Evolutionary conservation across 2,329 filamentous ascomycete species (phyloP).

Genomic region (Xenoacremonium recifei): DNA sequence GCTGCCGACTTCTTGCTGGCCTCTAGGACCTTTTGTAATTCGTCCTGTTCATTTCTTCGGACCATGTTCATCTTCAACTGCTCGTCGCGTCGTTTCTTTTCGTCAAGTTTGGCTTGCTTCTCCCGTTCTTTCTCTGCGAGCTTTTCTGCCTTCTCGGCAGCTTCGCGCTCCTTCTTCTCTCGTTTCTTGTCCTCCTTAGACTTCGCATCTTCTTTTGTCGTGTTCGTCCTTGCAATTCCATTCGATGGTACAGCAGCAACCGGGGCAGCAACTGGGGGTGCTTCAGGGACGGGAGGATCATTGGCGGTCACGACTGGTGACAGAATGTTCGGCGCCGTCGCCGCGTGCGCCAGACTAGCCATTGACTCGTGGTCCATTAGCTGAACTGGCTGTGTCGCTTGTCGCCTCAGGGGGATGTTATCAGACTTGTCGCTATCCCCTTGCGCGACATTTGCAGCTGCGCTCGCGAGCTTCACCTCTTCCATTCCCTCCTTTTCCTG

Average conservation of each 20-base stretch:
- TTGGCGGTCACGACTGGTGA: constrained; percentile 11
- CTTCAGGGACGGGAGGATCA: constrained; percentile 15
- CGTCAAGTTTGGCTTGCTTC: constrained; percentile 37
- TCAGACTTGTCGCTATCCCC: constrained; percentile 48
- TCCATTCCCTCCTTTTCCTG: constrained; percentile 76
- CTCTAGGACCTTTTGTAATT: constrained; percentile 63
- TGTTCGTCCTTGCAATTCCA: constrained; percentile 19
- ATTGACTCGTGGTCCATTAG: constrained; percentile 51
- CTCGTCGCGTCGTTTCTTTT: constrained; percentile 46
- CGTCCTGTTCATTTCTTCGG: constrained; percentile 57
- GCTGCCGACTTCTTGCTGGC: constrained; percentile 63
- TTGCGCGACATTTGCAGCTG: constrained; percentile 55
- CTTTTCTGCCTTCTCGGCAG: constrained; percentile 56
- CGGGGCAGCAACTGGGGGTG: constrained; percentile 4
- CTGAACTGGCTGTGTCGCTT: constrained; percentile 48
- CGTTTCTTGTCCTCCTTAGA: constrained; percentile 62
- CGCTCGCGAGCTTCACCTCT: constrained; percentile 56
- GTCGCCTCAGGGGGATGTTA: constrained; percentile 44
- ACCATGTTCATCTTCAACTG: constrained; percentile 53
- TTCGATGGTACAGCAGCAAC: constrained; percentile 9
- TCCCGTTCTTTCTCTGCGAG: constrained; percentile 39
- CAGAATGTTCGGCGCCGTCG: constrained; percentile 54
- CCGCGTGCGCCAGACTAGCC: constrained; percentile 62
- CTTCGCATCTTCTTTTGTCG: constrained; percentile 31
- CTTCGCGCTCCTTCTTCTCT: constrained; percentile 66